Conservation (phyloP, 2,329 filamentous ascomycete genomes). For the Fusarium kyushuense region DNA sequence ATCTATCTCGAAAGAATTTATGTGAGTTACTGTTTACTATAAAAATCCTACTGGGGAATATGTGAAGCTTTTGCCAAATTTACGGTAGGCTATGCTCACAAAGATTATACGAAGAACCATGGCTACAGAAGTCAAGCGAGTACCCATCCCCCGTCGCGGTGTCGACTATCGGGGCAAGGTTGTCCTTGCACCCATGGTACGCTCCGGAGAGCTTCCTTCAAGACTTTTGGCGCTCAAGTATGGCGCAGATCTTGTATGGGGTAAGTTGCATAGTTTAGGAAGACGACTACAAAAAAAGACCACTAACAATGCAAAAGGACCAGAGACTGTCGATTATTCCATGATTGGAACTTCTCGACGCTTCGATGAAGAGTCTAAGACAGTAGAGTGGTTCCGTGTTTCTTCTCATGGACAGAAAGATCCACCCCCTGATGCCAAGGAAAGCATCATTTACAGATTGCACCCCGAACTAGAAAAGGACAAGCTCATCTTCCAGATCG, state of each 20-base stretch:
- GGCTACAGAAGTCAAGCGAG: conserved; percentile 70
- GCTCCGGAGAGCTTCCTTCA: conserved; percentile 94
- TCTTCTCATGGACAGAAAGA: conserved; percentile 77
- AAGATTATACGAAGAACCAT: conserved; percentile 64
- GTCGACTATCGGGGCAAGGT: conserved; percentile 95
- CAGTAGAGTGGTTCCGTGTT: conserved; percentile 85
- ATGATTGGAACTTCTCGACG: conserved; percentile 88
- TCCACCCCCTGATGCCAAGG: conserved; percentile 63
- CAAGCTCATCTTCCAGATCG: conserved; percentile 90
- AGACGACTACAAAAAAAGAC: not conserved
- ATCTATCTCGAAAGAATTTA: conserved; percentile 27
- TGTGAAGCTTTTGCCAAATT: conserved; percentile 20
- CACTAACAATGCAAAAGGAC: conserved; percentile 64
- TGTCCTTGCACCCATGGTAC: conserved; percentile 97
- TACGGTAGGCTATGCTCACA: conserved; percentile 48
- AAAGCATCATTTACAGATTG: conserved; percentile 85
- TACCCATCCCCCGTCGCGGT: conserved; percentile 87
- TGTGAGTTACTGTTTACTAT: conserved; percentile 18
- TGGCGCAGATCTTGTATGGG: conserved; percentile 97
- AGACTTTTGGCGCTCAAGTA: conserved; percentile 91
- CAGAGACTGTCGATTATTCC: conserved; percentile 92
- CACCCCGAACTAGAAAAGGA: conserved; percentile 81
- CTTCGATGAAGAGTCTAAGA: conserved; percentile 80
- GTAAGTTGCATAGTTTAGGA: conserved; percentile 58
- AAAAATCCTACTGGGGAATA: conserved; percentile 5